A percentile compares a stretch with the other conserved stretches of the same genome.
These are phyloP conservation scores for Boletus reticulatus DNA, from an alignment of 768 basidiomycete genomes.

Conservation along the genomic window DNA sequence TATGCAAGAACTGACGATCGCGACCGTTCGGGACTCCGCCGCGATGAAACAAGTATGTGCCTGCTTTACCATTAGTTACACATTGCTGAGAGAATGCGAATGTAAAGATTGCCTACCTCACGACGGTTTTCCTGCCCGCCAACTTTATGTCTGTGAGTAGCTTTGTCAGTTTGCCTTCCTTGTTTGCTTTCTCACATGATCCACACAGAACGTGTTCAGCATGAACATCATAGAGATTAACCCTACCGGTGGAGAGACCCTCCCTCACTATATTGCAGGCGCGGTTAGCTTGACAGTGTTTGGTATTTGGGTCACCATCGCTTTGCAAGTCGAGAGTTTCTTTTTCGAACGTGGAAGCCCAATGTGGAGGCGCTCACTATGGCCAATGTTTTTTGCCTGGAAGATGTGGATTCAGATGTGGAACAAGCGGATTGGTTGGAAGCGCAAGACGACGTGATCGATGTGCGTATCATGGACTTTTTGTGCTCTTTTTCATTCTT, in stretches of 20 bases:
- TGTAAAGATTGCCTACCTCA: constrained; percentile 43
- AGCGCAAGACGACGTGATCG: constrained; percentile 10
- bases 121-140: constrained; percentile 61
- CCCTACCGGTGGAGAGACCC: constrained; percentile 20
- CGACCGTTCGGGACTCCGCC: constrained; percentile 41
- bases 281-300: constrained; percentile 47
- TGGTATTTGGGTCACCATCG: constrained; percentile 55
- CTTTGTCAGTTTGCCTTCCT: too few species aligned
- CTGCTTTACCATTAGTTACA: constrained; percentile 24
- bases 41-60: constrained; percentile 34
- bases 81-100: neutral
- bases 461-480: too few species aligned
- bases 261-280: constrained; percentile 38
- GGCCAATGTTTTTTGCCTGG: constrained; percentile 18
- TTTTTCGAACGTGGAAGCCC: constrained; percentile 18
- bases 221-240: constrained; percentile 55
- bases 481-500: too few species aligned
- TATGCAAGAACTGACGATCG: constrained; percentile 50
- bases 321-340: constrained; percentile 40
- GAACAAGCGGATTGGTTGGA: neutral
- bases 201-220: constrained; percentile 46
- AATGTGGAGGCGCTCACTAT: constrained; percentile 18
- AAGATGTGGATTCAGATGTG: neutral
- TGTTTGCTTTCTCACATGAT: neutral
- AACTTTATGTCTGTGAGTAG: constrained; percentile 39